Conservation (phyloP, 176 grass and related monocot genomes). For the Urochloa ruziziensis region DNA sequence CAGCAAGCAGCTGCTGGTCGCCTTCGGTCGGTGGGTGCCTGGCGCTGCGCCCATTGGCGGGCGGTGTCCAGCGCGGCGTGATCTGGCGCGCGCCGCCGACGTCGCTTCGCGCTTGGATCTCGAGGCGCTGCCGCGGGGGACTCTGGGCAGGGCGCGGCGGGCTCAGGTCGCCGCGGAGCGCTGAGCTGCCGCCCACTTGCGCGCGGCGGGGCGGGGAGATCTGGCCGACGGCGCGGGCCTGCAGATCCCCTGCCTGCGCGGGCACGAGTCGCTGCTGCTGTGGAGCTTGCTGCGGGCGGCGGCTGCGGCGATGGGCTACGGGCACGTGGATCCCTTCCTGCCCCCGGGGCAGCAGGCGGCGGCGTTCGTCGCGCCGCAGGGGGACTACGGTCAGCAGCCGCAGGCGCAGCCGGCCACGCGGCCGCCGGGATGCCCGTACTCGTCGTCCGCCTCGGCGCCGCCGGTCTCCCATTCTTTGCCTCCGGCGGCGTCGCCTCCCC, state of each 20-base stretch:
- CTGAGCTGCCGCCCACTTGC: slow-evolving; percentile 17
- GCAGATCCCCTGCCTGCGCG: slow-evolving; percentile 40
- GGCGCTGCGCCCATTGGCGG: neutral
- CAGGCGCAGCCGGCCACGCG: slow-evolving; percentile 34
- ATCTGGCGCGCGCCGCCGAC: slow-evolving; percentile 40
- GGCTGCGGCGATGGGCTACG: slow-evolving; percentile 28
- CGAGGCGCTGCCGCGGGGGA: slow-evolving; percentile 18
- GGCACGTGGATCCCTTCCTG: neutral
- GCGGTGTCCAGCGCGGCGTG: slow-evolving; percentile 17
- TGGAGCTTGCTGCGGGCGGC: slow-evolving; percentile 18
- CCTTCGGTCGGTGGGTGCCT: slow-evolving; percentile 7
- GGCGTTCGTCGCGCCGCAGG: slow-evolving; percentile 30
- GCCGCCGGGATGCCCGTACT: slow-evolving; percentile 49
- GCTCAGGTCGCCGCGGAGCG: slow-evolving; percentile 2
- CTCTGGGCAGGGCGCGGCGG: neutral
- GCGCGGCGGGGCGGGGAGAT: slow-evolving; percentile 35
- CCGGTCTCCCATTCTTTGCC: slow-evolving; percentile 44
- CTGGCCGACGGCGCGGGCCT: slow-evolving; percentile 38
- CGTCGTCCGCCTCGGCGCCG: slow-evolving; percentile 49
- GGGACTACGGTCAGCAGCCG: slow-evolving; percentile 25
- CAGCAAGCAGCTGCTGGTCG: neutral
- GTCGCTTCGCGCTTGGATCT: slow-evolving; percentile 50
- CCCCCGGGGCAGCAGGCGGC: slow-evolving; percentile 28
- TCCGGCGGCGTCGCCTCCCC: slow-evolving; percentile 36
- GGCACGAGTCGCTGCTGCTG: slow-evolving; percentile 12